A percentile compares a stretch with the other conserved stretches of the same genome.
Evolutionary conservation across 495 filamentous ascomycete genomes (phyloP).

Genomic region (Aspergillus asperescens): DNA sequence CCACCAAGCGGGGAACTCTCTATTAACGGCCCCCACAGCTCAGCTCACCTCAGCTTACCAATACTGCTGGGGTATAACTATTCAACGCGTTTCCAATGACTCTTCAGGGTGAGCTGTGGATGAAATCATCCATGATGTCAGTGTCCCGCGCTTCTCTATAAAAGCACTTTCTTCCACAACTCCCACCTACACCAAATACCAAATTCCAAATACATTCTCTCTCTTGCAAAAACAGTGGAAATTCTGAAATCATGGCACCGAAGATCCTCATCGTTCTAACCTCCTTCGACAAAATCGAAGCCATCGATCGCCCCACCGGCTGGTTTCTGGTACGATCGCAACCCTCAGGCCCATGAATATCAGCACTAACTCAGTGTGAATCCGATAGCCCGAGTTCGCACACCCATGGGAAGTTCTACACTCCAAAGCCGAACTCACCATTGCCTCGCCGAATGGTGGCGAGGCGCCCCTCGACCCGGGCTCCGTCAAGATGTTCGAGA

Average conservation of each 20-base stretch:
- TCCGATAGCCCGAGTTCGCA: conserved; percentile 59
- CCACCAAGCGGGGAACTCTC: too few relatives aligned
- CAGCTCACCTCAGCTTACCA: too few relatives aligned
- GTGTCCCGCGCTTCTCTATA: neutral
- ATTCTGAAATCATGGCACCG: conserved; percentile 28
- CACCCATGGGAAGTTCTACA: conserved; percentile 61
- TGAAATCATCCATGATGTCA: conserved; percentile 2
- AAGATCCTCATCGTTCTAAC: conserved; percentile 64
- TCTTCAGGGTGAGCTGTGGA: neutral
- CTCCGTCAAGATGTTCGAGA: conserved; percentile 57
- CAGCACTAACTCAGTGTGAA: neutral
- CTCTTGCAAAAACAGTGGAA: neutral
- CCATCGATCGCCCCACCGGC: conserved; percentile 51
- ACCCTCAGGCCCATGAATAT: neutral
- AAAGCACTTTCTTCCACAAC: neutral
- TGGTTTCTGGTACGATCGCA: conserved; percentile 52
- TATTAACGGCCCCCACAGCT: too few relatives aligned
- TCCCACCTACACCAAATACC: neutral
- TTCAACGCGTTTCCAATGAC: too few relatives aligned
- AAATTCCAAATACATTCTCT: too few relatives aligned
- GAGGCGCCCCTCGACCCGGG: conserved; percentile 59
- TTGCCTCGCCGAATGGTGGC: conserved; percentile 66
- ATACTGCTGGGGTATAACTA: too few relatives aligned
- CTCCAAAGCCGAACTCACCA: conserved; percentile 48
- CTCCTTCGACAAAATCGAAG: conserved; percentile 50